phyloP scores from a whole-genome alignment of 768 basidiomycete species.

The Suillus clintonianus region DNA sequence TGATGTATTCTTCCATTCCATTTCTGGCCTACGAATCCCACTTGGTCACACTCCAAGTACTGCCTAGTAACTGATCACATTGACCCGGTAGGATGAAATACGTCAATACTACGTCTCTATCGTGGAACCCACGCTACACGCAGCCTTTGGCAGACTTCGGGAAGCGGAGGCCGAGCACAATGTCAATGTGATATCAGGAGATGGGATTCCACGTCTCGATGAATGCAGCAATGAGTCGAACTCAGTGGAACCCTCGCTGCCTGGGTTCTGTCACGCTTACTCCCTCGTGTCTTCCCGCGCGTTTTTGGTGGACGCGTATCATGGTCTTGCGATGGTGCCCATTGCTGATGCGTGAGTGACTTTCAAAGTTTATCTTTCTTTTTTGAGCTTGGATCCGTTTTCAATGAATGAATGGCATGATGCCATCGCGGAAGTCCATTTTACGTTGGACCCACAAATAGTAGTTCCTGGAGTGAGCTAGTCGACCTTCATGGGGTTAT shows the following conservation, averaged over 20 bases:
- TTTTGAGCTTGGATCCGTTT: neutral
- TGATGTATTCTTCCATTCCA: neutral
- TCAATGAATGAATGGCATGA: neutral
- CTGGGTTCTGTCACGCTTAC: conserved; percentile 39
- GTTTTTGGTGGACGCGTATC: conserved; percentile 82
- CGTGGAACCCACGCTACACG: conserved; percentile 32
- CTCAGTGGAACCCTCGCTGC: conserved; percentile 19
- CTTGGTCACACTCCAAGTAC: conserved; percentile 6
- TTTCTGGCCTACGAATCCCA: conserved; percentile 6
- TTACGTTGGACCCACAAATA: neutral
- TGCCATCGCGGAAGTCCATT: neutral
- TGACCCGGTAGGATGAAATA: conserved; percentile 32
- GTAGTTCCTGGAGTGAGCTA: neutral
- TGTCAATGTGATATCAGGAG: neutral
- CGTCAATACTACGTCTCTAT: conserved; percentile 31
- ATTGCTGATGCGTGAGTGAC: conserved; percentile 75
- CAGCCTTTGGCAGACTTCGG: conserved; percentile 10
- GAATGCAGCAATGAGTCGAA: conserved; percentile 2
- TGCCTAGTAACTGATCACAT: conserved; percentile 18
- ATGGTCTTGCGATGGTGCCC: conserved; percentile 81
- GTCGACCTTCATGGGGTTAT: neutral
- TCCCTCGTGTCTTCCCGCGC: conserved; percentile 78
- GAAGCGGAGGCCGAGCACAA: conserved; percentile 1
- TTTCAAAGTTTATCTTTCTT: neutral
- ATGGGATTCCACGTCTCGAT: conserved; percentile 2